These are phyloP conservation scores for Rhododendron kiyosumense DNA, from an alignment of 148 eudicot genomes.

Conservation along the genomic window DNA sequence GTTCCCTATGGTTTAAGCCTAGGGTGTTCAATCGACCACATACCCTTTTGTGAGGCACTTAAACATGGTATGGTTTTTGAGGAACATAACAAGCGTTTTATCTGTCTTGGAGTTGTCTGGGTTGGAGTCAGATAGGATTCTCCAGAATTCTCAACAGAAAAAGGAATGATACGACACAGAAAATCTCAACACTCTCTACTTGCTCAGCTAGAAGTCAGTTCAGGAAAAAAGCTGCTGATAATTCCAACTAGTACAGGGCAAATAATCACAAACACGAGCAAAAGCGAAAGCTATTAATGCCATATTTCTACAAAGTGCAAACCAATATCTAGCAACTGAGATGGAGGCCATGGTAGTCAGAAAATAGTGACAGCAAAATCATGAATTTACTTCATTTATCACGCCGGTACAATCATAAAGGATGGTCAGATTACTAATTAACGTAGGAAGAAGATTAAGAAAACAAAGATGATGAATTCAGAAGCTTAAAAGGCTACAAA, in stretches of 20 bases:
- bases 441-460: neutral
- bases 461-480: neutral
- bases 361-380: neutral
- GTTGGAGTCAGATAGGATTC: neutral
- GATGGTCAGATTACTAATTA: neutral
- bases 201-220: neutral
- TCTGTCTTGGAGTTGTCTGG: neutral
- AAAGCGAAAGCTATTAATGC: neutral
- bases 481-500: constrained; percentile 1
- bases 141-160: neutral
- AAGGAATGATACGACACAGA: neutral
- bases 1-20: neutral
- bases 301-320: neutral
- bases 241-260: neutral
- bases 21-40: neutral
- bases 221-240: neutral
- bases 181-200: neutral
- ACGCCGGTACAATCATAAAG: neutral
- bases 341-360: neutral
- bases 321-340: neutral
- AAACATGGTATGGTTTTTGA: neutral
- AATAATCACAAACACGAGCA: neutral
- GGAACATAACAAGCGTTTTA: neutral
- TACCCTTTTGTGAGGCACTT: constrained; percentile 5
- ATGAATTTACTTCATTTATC: neutral